Evolutionary conservation across 139 green algal species (phyloP).

Genomic region (Chlamydomonas sp.): DNA sequence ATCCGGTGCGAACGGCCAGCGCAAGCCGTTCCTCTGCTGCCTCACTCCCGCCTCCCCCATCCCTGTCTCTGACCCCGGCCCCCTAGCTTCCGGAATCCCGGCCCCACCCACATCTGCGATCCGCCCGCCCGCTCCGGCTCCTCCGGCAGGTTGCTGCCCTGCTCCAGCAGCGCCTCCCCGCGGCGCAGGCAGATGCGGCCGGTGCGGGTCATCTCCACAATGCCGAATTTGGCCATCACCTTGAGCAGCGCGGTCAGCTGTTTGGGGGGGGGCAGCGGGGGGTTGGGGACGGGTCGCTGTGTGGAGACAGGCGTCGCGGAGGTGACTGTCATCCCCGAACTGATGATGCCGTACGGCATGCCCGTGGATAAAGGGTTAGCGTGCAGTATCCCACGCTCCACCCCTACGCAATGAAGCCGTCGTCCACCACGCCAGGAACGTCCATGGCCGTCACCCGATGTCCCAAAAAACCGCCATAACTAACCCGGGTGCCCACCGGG

Average conservation of each 20-base stretch:
- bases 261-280: neutral
- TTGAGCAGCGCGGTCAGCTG: constrained; percentile 78
- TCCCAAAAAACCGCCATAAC: too few relatives aligned
- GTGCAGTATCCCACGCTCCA: too few relatives aligned
- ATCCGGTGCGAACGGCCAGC: neutral
- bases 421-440: too few relatives aligned
- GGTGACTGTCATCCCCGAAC: too few relatives aligned
- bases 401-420: too few relatives aligned
- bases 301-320: neutral
- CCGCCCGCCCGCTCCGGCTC: neutral
- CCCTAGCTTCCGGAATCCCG: neutral
- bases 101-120: neutral
- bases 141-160: constrained; percentile 41
- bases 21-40: neutral
- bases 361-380: too few relatives aligned
- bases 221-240: constrained; percentile 82
- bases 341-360: too few relatives aligned
- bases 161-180: constrained; percentile 74
- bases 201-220: constrained; percentile 91
- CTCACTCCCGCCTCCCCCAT: neutral
- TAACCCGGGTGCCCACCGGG: too few relatives aligned
- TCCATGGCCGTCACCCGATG: too few relatives aligned
- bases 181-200: constrained; percentile 91
- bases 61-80: neutral
- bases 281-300: neutral